Base-by-base conservation (phyloP, 805 yeast genomes). In the Citeromyces nyonsensis region DNA sequence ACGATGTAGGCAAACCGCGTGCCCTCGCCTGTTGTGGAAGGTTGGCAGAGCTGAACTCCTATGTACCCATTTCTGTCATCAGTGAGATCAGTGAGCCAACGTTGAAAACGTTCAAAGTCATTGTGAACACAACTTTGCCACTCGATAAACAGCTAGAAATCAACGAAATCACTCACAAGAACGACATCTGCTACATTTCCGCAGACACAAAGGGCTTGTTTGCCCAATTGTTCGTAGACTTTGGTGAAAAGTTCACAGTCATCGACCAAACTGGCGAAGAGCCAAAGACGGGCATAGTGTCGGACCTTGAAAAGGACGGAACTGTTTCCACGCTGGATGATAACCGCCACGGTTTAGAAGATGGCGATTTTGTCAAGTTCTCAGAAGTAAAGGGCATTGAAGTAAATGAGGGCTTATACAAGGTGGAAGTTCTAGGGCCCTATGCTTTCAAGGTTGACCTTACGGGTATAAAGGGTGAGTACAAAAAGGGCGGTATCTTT, bases 261-360 rank as follows among this genome's bases (percentile, higher is more conserved):
- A 59, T 78, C 33, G 98, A 91, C 51, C 65, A 73, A 26, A 82
- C 80, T 33, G 99, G 98, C 33, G 97, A 91, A 58, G 97, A 91
- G 55, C 94, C 95, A 11, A 59, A 61, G 31, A 51, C 74, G 4
- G 97, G 98, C 30, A 79, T 83, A 37, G 82, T 91, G 2, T 80
- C 95, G 2, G 94, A 82, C 49, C 79, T 91, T 38, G 95, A 86
- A 49, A 51, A 59, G 8, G 69, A 82, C 49, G 97, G 97, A 36
- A 78, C 85, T 8, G 95, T 91, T n/a, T 79, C 95, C 13, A 83
- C 81, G 63, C 66, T 88, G 44, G 95, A 81, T 49, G 96, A 84
- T 40, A 76, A 72, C 38, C 75, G 97, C 54, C 99, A 91, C 49
- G 94, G 94, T 12, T 63, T 91, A 34, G 83, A 86, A 60, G 95